Conservation (phyloP, 495 filamentous ascomycete species). For the Lentithecium fluviatile region DNA sequence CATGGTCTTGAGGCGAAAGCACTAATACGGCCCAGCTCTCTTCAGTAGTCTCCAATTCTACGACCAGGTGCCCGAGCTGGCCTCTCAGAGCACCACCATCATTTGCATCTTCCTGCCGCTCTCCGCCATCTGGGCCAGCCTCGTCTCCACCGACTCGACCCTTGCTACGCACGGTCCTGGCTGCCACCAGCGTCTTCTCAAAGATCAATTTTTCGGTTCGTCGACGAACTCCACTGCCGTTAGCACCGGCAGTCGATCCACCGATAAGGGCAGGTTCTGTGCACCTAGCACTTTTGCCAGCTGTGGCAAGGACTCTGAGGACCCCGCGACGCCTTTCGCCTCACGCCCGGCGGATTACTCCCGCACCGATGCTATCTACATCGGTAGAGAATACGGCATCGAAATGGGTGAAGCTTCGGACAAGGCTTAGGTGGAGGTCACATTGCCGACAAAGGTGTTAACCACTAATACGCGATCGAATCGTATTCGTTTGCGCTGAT, state of each 20-base stretch:
- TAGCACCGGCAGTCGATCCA: not conserved
- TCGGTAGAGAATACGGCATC: conserved; percentile 16
- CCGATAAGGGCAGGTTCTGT: not conserved
- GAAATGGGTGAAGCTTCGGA: conserved; percentile 3
- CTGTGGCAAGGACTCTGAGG: conserved; percentile 10
- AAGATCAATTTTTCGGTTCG: conserved; percentile 8
- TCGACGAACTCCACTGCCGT: not conserved
- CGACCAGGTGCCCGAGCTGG: conserved; percentile 51
- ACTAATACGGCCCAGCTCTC: conserved; percentile 51
- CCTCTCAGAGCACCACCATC: conserved; percentile 62
- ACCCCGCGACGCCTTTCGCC: not conserved
- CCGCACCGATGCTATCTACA: conserved; percentile 1
- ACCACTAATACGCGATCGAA: too few species aligned
- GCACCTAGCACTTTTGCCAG: not conserved
- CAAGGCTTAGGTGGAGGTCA: too few species aligned
- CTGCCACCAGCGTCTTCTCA: conserved; percentile 28
- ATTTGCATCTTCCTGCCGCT: conserved; percentile 75
- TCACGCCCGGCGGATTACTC: not conserved
- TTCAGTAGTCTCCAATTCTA: conserved; percentile 67
- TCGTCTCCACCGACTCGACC: conserved; percentile 39
- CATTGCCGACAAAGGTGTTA: too few species aligned
- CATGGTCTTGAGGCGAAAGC: not conserved
- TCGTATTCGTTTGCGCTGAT: too few species aligned
- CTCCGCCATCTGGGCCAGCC: conserved; percentile 73
- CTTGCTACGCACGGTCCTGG: conserved; percentile 15